These are phyloP conservation scores for Septoria linicola DNA, from an alignment of 2,329 filamentous ascomycete species.

Conservation along the genomic window DNA sequence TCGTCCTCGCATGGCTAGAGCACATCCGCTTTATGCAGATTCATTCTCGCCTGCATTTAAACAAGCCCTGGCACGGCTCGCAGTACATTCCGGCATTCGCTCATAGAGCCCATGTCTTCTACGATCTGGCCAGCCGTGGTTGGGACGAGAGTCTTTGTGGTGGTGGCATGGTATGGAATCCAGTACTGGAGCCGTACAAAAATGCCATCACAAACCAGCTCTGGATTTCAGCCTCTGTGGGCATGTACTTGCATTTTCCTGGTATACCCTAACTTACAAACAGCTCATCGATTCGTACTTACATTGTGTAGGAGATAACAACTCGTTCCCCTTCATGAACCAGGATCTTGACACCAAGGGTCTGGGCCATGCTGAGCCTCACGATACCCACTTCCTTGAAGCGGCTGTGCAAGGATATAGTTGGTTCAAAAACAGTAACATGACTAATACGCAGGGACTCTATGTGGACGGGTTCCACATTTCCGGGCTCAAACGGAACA, in stretches of 20 bases:
- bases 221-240: conserved; percentile 77
- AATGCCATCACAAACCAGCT: conserved; percentile 95
- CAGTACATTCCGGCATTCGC: conserved; percentile 70
- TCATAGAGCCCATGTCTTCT: conserved; percentile 82
- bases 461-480: conserved; percentile 91
- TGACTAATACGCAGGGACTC: conserved; percentile 72
- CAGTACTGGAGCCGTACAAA: conserved; percentile 77
- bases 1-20: conserved; percentile 87
- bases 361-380: conserved; percentile 46
- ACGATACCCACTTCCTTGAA: conserved; percentile 54
- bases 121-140: conserved; percentile 72
- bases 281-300: neutral
- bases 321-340: conserved; percentile 65
- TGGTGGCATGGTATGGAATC: conserved; percentile 92
- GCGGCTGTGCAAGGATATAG: conserved; percentile 76
- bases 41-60: conserved; percentile 66
- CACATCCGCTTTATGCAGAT: conserved; percentile 69
- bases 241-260: conserved; percentile 88
- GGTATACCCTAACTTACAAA: conserved; percentile 44
- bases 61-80: conserved; percentile 67
- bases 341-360: conserved; percentile 23
- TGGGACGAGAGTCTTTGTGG: conserved; percentile 80
- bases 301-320: conserved; percentile 55
- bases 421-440: conserved; percentile 74
- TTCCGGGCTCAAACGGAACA: conserved; percentile 56